Evolutionary conservation across 805 yeast genomes (phyloP).

Genomic region (Teunomyces pallodes): DNA sequence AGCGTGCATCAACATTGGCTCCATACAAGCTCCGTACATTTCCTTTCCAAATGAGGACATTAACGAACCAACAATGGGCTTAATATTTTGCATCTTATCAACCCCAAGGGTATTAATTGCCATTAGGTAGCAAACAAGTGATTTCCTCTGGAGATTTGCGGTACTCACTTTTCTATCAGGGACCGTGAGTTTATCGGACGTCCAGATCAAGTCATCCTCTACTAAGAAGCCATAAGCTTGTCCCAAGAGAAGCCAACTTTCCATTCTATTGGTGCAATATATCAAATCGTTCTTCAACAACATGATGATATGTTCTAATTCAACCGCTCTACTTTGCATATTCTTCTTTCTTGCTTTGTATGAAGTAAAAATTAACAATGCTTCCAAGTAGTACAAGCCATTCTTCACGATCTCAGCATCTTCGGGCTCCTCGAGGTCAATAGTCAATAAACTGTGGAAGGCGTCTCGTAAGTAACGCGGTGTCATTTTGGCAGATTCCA

Average conservation of each 20-base stretch:
- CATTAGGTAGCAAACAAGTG: slow-evolving; percentile 73
- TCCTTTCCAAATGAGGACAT: slow-evolving; percentile 59
- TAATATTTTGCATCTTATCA: slow-evolving; percentile 7
- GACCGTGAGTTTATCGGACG: slow-evolving; percentile 73
- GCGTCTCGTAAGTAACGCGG: slow-evolving; percentile 46
- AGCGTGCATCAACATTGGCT: slow-evolving; percentile 64
- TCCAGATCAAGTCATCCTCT: slow-evolving; percentile 91
- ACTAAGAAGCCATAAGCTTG: slow-evolving; percentile 74
- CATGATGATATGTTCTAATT: slow-evolving; percentile 68
- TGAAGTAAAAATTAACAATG: slow-evolving; percentile 61
- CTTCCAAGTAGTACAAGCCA: slow-evolving; percentile 73
- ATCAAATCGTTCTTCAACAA: slow-evolving; percentile 65
- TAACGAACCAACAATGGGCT: slow-evolving; percentile 40
- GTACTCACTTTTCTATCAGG: slow-evolving; percentile 59
- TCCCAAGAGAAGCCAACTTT: slow-evolving; percentile 84
- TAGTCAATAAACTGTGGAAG: slow-evolving; percentile 46
- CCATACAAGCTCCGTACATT: slow-evolving; percentile 55
- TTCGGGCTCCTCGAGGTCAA: slow-evolving; percentile 26
- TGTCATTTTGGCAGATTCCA: slow-evolving; percentile 45
- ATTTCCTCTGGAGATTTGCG: slow-evolving; percentile 62
- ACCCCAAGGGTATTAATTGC: slow-evolving; percentile 48
- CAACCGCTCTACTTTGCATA: slow-evolving; percentile 79
- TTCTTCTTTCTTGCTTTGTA: slow-evolving; percentile 71
- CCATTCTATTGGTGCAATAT: slow-evolving; percentile 66
- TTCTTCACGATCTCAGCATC: slow-evolving; percentile 32